phyloP scores from a whole-genome alignment of 2,329 filamentous ascomycete species.

The Fusarium sp. region DNA sequence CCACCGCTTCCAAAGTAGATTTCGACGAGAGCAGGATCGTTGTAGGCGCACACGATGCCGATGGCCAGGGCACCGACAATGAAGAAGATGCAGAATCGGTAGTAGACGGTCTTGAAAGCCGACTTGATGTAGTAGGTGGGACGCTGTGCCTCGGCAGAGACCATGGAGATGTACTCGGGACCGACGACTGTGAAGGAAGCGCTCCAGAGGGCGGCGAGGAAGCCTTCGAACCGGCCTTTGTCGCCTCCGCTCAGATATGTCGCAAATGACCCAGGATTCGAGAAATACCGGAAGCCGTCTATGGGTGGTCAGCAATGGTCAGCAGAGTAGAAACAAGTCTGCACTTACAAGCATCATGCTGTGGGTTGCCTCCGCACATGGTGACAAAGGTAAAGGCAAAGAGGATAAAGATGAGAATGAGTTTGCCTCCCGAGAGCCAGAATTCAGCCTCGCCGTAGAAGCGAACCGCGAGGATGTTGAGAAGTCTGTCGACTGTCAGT shows the following conservation, averaged over 20 bases:
- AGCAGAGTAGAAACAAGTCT: neutral
- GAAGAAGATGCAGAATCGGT: constrained; percentile 51
- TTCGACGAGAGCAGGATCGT: constrained; percentile 68
- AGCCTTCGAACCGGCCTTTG: constrained; percentile 74
- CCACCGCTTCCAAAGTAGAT: constrained; percentile 56
- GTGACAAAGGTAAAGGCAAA: constrained; percentile 71
- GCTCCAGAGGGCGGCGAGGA: constrained; percentile 71
- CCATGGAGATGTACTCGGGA: constrained; percentile 72
- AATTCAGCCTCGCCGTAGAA: constrained; percentile 60
- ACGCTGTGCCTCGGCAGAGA: constrained; percentile 73
- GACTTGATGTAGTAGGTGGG: constrained; percentile 68
- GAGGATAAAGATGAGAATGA: constrained; percentile 51
- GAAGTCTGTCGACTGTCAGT: constrained; percentile 33
- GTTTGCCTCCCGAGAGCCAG: constrained; percentile 61
- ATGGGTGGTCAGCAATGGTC: neutral
- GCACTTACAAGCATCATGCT: constrained; percentile 57
- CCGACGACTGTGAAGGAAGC: constrained; percentile 70
- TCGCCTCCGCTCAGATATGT: constrained; percentile 68
- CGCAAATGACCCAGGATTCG: constrained; percentile 63
- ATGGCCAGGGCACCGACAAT: constrained; percentile 63
- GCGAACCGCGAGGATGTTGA: constrained; percentile 57
- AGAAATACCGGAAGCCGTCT: constrained; percentile 75
- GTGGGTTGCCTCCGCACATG: constrained; percentile 70
- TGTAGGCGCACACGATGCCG: constrained; percentile 67
- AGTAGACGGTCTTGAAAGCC: constrained; percentile 65